These are phyloP conservation scores for Ambrosia hybrid DNA, from an alignment of 140 eudicot genomes.

Conservation along the genomic window DNA sequence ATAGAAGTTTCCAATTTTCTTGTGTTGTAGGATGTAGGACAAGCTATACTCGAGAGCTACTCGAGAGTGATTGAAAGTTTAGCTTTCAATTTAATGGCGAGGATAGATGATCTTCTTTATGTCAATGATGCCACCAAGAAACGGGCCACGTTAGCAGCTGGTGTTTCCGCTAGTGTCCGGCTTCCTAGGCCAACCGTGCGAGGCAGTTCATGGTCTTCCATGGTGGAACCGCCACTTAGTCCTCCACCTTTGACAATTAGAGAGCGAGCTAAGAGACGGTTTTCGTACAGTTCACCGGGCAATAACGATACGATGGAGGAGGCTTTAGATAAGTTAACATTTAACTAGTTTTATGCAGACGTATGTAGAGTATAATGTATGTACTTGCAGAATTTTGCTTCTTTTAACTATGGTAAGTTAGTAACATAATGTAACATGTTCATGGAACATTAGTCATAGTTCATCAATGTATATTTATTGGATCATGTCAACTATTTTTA, in stretches of 20 bases:
- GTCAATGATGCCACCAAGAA: slow-evolving; percentile 74
- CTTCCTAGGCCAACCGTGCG: slow-evolving; percentile 21
- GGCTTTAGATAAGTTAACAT: slow-evolving; percentile 43
- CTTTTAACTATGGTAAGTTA: slow-evolving; percentile 11
- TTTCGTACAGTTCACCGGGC: slow-evolving; percentile 24
- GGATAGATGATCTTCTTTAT: slow-evolving; percentile 75
- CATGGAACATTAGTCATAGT: background rate
- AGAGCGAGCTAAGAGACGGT: slow-evolving; percentile 31
- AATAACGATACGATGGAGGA: slow-evolving; percentile 31
- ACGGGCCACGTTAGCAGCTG: slow-evolving; percentile 46
- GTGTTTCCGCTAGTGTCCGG: slow-evolving; percentile 20
- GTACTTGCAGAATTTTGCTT: slow-evolving; percentile 23
- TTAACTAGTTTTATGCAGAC: slow-evolving; percentile 27
- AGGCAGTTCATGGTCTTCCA: slow-evolving; percentile 37
- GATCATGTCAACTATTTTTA: too few species aligned
- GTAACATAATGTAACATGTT: slow-evolving; percentile 18
- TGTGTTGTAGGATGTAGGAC: slow-evolving; percentile 79
- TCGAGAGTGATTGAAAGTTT: slow-evolving; percentile 86
- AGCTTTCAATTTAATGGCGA: slow-evolving; percentile 77
- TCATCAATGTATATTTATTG: too few species aligned
- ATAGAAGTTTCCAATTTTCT: background rate
- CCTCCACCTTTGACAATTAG: slow-evolving; percentile 25
- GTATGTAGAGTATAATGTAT: slow-evolving; percentile 19
- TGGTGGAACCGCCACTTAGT: slow-evolving; percentile 22
- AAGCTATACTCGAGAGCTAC: slow-evolving; percentile 85